Conservation (phyloP, 768 basidiomycete species). For the Boletus speciosus region DNA sequence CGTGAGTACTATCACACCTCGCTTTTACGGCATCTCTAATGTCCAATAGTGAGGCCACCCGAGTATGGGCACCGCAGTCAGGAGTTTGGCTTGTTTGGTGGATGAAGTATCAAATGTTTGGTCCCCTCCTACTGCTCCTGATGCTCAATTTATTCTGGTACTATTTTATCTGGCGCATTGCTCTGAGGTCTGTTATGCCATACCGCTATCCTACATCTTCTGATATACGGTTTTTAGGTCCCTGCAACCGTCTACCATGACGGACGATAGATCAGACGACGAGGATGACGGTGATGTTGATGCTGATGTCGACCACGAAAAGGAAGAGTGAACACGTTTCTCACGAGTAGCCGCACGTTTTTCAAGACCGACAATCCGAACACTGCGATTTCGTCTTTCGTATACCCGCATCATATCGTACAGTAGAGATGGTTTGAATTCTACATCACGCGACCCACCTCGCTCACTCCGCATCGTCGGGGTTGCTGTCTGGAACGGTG, state of each 20-base stretch:
- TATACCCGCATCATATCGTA: conserved; percentile 8
- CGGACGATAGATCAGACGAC: conserved; percentile 81
- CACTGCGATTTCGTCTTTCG: not conserved
- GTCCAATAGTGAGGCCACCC: conserved; percentile 46
- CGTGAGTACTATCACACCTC: conserved; percentile 46
- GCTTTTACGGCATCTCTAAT: not conserved
- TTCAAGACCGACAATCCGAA: conserved; percentile 3
- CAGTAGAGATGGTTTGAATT: conserved; percentile 3
- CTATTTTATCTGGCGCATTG: conserved; percentile 74
- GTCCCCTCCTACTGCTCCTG: conserved; percentile 72
- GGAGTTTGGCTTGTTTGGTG: conserved; percentile 73
- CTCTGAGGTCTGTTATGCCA: conserved; percentile 53
- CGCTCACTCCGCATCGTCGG: conserved; percentile 3
- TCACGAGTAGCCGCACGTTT: not conserved
- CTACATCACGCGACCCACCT: not conserved
- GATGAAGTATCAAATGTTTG: conserved; percentile 82
- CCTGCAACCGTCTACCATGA: conserved; percentile 41
- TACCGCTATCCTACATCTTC: not conserved
- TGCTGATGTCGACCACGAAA: conserved; percentile 23
- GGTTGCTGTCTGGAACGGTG: conserved; percentile 1
- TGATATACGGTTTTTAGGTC: conserved; percentile 41
- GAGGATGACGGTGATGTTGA: conserved; percentile 50
- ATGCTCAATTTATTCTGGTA: conserved; percentile 93
- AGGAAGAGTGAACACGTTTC: conserved; percentile 28
- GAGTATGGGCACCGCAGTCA: conserved; percentile 53